Percentiles rank a stretch among this genome's conserved stretches.
Evolutionary conservation across 2,329 filamentous ascomycete genomes (phyloP).

Genomic region (Aspergillus sp.): DNA sequence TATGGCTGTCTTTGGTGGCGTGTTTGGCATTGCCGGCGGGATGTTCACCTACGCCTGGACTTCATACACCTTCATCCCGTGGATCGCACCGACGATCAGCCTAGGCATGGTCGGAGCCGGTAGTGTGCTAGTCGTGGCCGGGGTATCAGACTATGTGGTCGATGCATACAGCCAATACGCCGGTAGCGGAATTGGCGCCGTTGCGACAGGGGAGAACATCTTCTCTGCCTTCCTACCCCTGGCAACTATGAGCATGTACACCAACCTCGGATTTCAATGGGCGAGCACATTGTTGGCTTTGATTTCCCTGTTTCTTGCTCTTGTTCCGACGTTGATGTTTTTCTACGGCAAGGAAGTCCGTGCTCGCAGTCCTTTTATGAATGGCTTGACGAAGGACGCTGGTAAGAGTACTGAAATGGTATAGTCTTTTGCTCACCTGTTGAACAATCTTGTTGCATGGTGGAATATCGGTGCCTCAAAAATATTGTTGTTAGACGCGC

Average conservation of each 20-base stretch:
- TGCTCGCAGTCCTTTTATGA: constrained; percentile 21
- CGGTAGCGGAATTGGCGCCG: constrained; percentile 47
- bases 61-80: constrained; percentile 30
- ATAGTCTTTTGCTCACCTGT: neutral
- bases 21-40: constrained; percentile 36
- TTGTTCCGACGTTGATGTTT: constrained; percentile 38
- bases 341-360: constrained; percentile 37
- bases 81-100: constrained; percentile 36
- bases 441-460: neutral
- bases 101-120: constrained; percentile 42
- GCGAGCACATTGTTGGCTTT: constrained; percentile 42
- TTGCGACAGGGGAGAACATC: constrained; percentile 45
- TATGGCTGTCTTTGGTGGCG: constrained; percentile 36
- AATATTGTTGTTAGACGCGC: neutral
- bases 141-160: constrained; percentile 50
- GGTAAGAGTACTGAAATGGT: neutral
- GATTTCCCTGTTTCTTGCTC: constrained; percentile 33
- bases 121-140: constrained; percentile 46
- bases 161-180: constrained; percentile 52
- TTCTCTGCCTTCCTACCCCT: constrained; percentile 47
- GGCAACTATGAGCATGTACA: constrained; percentile 38
- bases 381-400: constrained; percentile 9
- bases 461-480: neutral
- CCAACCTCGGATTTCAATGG: constrained; percentile 39
- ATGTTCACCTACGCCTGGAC: constrained; percentile 41